Evolutionary conservation across 2,329 filamentous ascomycete genomes (phyloP).

Genomic region (Colletotrichum sp.): DNA sequence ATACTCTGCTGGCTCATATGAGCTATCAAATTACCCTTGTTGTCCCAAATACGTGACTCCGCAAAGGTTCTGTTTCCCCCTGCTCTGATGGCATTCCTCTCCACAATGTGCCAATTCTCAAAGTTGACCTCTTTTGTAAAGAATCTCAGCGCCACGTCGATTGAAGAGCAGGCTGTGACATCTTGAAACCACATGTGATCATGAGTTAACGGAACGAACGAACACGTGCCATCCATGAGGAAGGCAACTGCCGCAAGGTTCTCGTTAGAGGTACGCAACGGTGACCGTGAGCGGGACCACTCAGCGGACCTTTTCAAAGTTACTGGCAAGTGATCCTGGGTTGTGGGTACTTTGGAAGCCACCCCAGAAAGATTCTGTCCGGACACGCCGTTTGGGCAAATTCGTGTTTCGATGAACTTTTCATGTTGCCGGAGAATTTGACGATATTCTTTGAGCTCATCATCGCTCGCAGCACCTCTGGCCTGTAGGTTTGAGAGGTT

Average conservation of each 20-base stretch:
- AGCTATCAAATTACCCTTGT: not conserved
- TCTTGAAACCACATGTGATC: not conserved
- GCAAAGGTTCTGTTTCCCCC: not conserved
- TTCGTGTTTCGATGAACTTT: not conserved
- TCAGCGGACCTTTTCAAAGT: not conserved
- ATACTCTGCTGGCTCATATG: not conserved
- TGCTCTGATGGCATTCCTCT: not conserved
- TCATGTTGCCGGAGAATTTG: not conserved
- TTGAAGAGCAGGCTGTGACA: not conserved
- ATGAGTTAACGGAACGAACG: not conserved
- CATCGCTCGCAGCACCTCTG: not conserved
- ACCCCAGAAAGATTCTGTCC: not conserved
- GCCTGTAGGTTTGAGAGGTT: not conserved
- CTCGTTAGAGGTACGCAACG: accelerated
- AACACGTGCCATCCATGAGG: not conserved
- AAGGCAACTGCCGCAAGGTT: not conserved
- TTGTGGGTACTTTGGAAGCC: not conserved
- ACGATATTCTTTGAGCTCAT: not conserved
- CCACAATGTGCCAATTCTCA: not conserved
- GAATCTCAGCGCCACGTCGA: not conserved
- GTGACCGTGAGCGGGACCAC: not conserved
- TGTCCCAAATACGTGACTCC: not conserved
- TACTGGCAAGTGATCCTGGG: not conserved
- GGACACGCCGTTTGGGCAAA: not conserved
- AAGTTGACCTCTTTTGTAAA: not conserved